phyloP scores from a whole-genome alignment of 345 rosid species.

The Populus davidiana region DNA sequence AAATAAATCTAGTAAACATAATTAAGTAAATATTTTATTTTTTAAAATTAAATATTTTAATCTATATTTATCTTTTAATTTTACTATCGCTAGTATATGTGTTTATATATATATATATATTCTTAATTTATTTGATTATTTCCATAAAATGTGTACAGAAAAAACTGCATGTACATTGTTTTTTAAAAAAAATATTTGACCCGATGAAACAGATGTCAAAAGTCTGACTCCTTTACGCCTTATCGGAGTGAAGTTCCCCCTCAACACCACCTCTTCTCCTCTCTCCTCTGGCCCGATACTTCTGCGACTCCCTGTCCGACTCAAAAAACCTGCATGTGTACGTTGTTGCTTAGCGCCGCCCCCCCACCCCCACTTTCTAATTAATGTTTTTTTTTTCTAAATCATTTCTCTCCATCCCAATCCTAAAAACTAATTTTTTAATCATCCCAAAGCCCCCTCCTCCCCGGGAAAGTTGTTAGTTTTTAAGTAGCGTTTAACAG shows the following conservation, averaged over 20 bases:
- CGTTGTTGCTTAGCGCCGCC: slow-evolving; percentile 32
- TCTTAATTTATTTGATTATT: too few species aligned
- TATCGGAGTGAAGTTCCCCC: slow-evolving; percentile 26
- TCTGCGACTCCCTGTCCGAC: slow-evolving; percentile 16
- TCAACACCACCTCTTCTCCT: slow-evolving; percentile 2
- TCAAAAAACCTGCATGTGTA: slow-evolving; percentile 43
- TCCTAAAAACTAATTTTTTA: neutral
- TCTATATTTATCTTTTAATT: too few species aligned
- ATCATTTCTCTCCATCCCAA: neutral
- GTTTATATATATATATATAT: too few species aligned
- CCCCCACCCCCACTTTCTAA: neutral
- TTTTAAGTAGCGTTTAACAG: too few species aligned
- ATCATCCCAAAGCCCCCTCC: too few species aligned
- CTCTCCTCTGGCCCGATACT: slow-evolving; percentile 18
- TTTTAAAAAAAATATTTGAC: too few species aligned
- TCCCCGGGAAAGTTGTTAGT: too few species aligned
- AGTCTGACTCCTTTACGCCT: slow-evolving; percentile 32
- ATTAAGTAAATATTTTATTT: accelerated
- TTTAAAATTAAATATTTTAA: too few species aligned
- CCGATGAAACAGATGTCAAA: too few species aligned
- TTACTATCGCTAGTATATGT: accelerated
- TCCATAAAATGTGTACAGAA: too few species aligned
- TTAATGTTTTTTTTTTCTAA: neutral
- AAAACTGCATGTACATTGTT: too few species aligned
- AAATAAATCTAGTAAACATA: too few species aligned